Evolutionary conservation across 176 grass and related monocot genomes (phyloP), one percentile per base, ranked within the genome.

Genomic region (Carex littledalei): DNA sequence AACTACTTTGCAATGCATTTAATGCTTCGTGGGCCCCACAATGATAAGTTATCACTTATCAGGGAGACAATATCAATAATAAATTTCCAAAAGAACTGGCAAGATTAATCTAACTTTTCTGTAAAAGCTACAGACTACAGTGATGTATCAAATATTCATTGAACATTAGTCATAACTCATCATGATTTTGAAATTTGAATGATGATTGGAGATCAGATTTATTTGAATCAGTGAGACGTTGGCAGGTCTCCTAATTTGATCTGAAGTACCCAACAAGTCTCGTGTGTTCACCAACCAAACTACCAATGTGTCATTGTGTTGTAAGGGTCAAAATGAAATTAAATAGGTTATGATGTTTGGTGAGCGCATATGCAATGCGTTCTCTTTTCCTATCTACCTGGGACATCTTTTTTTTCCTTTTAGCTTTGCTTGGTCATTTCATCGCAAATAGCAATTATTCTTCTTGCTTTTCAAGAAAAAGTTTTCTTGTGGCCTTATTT

Each of bases 241-340:
- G 58, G 61, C 63, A 69, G 63, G 39, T 11, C 81, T 83, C 81
- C 81, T 83, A 83, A 21, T 41, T 66, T 10, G 14, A 66, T 67
- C n/a, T 68, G 65, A 65, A 50, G 60, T 83, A 67, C 21, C 81
- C 41, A 83, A 67, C 81, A 83, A 53, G 62, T 55, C 39, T 83
- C 43, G 20, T 67, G 81, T 67, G 64, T 52, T 83, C 61, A 83
- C 81, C 81, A 83, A 83, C 63, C 81, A 67, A 32, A 83, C 60
- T 64, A 63, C 22, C 49, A 78, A 78, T 9, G 52, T 78, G 74
- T 56, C 8, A 34, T 57, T 15, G 52, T 57, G 74, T 78, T 31
- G 6, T 56, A 78, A 9, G 52, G 6, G 52, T 78, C 74, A 56
- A 78, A 57, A 18, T 78, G 4, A 57, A 57, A 78, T 57, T 78